These are phyloP conservation scores for Kurtzmaniella quercitrusa DNA, from an alignment of 1,139 yeast species.

Conservation along the genomic window DNA sequence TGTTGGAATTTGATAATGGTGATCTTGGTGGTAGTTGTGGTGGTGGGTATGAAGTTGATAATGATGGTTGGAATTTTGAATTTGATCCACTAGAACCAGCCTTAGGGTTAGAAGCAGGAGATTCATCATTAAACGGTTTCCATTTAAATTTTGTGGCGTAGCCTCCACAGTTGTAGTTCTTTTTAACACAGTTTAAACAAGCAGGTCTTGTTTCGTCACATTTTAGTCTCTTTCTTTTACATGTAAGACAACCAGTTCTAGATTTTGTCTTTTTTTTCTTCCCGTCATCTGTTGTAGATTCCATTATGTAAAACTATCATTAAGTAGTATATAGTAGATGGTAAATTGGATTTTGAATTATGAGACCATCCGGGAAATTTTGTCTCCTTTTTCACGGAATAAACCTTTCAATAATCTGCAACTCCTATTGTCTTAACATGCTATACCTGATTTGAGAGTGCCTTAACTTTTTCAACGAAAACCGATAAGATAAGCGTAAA, in stretches of 20 bases:
- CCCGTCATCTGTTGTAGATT: background rate
- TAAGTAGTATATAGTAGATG: background rate
- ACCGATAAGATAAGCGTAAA: constrained; percentile 4
- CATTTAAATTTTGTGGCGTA: constrained; percentile 62
- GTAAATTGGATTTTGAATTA: background rate
- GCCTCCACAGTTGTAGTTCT: constrained; percentile 25
- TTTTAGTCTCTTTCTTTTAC: constrained; percentile 84
- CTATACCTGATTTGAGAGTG: background rate
- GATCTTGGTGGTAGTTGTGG: too few relatives aligned
- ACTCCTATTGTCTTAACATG: background rate
- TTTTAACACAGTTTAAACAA: constrained; percentile 61
- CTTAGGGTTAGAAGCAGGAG: background rate
- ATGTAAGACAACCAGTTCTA: constrained; percentile 81
- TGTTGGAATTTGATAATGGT: background rate
- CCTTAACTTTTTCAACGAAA: background rate
- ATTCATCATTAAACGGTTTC: constrained; percentile 43
- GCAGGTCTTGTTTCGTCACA: constrained; percentile 85
- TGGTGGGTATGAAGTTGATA: too few relatives aligned
- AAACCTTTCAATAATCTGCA: background rate
- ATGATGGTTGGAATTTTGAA: background rate
- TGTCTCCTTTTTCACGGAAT: background rate
- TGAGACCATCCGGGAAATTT: too few relatives aligned
- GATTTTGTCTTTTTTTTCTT: constrained; percentile 42
- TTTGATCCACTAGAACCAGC: constrained; percentile 2
- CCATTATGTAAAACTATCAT: background rate